Conservation (phyloP, 139 green algal species). For the Diplosphaera chodatii region DNA sequence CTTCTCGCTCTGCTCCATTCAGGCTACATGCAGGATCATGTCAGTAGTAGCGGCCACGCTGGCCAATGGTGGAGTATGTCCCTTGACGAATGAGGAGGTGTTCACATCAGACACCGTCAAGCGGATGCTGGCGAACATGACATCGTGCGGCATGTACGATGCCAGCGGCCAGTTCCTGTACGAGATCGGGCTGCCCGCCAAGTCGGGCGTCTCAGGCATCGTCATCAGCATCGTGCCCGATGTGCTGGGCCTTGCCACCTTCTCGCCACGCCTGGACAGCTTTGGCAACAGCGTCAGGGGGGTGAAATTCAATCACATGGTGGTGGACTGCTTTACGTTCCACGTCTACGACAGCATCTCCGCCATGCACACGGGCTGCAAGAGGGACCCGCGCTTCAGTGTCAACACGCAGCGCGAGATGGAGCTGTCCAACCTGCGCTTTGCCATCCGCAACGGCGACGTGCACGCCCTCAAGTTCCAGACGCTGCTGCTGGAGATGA, state of each 20-base stretch:
- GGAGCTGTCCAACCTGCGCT: not conserved
- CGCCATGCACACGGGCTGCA: not conserved
- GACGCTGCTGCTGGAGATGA: not conserved
- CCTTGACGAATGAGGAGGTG: not conserved
- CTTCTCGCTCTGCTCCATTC: conserved; percentile 7
- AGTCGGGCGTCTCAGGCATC: not conserved
- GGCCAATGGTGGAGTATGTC: conserved; percentile 4
- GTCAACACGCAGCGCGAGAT: not conserved
- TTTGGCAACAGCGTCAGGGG: conserved; percentile 1
- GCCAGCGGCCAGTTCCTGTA: conserved; percentile 1
- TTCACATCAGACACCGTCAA: conserved; percentile 1
- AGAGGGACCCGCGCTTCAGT: not conserved
- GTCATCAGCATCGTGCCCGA: conserved; percentile 3
- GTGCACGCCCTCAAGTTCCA: not conserved
- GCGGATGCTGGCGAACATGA: conserved; percentile 1
- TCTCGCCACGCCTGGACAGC: conserved; percentile 5
- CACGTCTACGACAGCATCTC: not conserved
- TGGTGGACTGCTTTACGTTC: not conserved
- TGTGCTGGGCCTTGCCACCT: conserved; percentile 2
- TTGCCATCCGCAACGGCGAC: not conserved
- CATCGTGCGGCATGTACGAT: conserved; percentile 12
- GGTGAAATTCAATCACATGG: not conserved
- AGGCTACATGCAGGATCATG: conserved; percentile 2
- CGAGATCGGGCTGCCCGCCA: conserved; percentile 2
- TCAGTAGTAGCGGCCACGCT: conserved; percentile 4